Base-by-base conservation (phyloP, 1,284 basidiomycete genomes). In the Agroathelia rolfsii region DNA sequence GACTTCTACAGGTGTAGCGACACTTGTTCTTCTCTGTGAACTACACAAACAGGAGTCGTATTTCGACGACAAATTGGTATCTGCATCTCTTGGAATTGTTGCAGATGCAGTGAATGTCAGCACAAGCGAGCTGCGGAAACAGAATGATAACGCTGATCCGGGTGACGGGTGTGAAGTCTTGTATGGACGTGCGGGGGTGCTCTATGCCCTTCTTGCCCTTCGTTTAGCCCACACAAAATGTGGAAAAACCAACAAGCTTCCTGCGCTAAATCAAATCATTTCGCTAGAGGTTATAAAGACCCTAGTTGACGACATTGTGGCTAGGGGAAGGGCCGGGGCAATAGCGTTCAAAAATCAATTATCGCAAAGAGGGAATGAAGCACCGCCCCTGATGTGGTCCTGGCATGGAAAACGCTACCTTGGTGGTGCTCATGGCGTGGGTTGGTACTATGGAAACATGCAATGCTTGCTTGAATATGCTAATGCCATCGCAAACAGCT, bases 341-440 rank as follows among this genome's bases (percentile, higher is more conserved):
- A 42, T 39, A 30, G 36, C 41, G 13, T 66, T 66, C 45, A 22
- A 21, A 7, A 38, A 41, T 22, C 43, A 51, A 19, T 37, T 50
- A 2, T 39, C 45, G 34, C 38, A 34, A 38, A 18, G 45, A 37
- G 21, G 43, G 16, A 13, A 33, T 18, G 26, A 35, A 13, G 37
- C 41, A 3, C 57, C 64, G 1, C 59, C 65, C 4, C 53, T 73
- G 19, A 72, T 72, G 69, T 74, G 71, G 72, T 55, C 50, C 6
- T 73, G 71, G 71, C 64, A 69, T 41, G 54, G 58, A 11, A 69
- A 64, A 43, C 53, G 63, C 14, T 74, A 74, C 42, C 49, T 74
- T 3, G 72, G 72, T 30, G 69, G 52, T 8, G 69, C 68, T 4
- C 71, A 75, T 50, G 72, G 72, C 12, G 55, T 70, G 34, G 66